Conservation (phyloP, 306 rosid genomes). For the Trifolium fragiferum region DNA sequence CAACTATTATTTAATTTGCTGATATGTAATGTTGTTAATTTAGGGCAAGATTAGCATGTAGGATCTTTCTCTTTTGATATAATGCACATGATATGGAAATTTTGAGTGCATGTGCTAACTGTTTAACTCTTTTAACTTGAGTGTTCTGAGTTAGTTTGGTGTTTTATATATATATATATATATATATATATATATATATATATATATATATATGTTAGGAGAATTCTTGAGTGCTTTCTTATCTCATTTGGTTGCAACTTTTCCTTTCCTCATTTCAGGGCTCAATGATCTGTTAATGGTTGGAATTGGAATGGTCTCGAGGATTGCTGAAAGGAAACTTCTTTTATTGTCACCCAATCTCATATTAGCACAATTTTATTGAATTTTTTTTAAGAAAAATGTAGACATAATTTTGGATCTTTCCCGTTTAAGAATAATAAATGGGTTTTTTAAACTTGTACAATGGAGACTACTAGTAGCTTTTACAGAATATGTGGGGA, state of each 20-base stretch:
- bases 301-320: constrained; percentile 27
- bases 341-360: constrained; percentile 10
- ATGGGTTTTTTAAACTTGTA: not conserved
- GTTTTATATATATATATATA: no score
- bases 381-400: not conserved
- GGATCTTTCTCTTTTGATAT: not conserved
- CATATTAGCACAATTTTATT: constrained; percentile 4
- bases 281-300: constrained; percentile 1
- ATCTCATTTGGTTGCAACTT: no score
- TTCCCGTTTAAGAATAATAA: constrained; percentile 9
- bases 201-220: not conserved
- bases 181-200: no score
- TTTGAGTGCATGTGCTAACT: not conserved
- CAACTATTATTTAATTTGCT: not conserved
- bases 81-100: not conserved
- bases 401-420: constrained; percentile 22
- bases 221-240: not conserved
- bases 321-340: constrained; percentile 21
- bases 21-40: not conserved
- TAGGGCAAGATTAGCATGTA: not conserved
- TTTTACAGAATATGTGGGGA: no score
- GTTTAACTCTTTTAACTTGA: not conserved
- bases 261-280: constrained; percentile 44
- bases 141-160: not conserved
- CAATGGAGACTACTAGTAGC: not conserved